Percentiles rank a stretch among this genome's conserved stretches.
These are phyloP conservation scores for Salix koriyanagi DNA, from an alignment of 345 rosid species.

Conservation along the genomic window DNA sequence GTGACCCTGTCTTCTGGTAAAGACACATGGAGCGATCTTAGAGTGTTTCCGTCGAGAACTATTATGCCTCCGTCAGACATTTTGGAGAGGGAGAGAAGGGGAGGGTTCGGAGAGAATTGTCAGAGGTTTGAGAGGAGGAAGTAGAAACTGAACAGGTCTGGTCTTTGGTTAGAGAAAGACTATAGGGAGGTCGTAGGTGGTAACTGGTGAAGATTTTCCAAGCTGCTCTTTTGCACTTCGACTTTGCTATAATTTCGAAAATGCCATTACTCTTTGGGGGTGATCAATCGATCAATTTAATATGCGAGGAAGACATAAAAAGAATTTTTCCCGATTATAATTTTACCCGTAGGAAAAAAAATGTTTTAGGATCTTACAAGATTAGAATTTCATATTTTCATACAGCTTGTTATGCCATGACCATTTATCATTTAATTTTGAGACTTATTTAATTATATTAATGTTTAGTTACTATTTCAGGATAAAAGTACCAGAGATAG, in stretches of 20 bases:
- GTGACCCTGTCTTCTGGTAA: slow-evolving; percentile 31
- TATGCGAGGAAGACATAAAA: not conserved
- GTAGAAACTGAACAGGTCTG: not conserved
- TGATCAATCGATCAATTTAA: too few species aligned
- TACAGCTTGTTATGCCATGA: too few species aligned
- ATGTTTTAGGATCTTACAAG: too few species aligned
- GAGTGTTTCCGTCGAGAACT: slow-evolving; percentile 59
- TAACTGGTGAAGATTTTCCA: not conserved
- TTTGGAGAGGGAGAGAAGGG: slow-evolving; percentile 4
- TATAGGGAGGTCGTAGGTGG: not conserved
- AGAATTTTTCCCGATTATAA: too few species aligned
- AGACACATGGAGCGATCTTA: slow-evolving; percentile 47
- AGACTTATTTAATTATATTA: too few species aligned
- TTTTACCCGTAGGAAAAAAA: too few species aligned
- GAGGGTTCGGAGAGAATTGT: not conserved
- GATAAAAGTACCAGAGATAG: too few species aligned
- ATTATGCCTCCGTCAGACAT: slow-evolving; percentile 62
- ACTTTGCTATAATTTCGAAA: slow-evolving; percentile 1
- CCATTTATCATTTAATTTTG: too few species aligned
- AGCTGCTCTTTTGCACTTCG: not conserved
- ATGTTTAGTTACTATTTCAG: too few species aligned
- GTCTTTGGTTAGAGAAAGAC: not conserved
- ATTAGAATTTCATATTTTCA: too few species aligned
- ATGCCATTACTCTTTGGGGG: not conserved
- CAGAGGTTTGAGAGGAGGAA: not conserved